phyloP scores from a whole-genome alignment of 2,329 filamentous ascomycete genomes.

The Proliferodiscus dingleyae region DNA sequence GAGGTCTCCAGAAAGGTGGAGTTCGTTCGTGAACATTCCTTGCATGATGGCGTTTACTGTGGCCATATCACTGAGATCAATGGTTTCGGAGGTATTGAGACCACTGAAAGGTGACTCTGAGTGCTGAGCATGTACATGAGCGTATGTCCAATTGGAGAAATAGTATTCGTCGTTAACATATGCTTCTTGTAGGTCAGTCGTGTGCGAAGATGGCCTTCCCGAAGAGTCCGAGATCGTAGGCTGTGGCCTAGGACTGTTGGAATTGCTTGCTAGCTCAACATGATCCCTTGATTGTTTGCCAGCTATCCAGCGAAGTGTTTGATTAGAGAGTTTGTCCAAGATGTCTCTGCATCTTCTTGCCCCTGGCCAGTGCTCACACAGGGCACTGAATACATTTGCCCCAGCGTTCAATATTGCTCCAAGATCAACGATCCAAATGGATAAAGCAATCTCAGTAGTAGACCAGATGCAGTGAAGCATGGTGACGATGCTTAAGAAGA shows the following conservation, averaged over 20 bases:
- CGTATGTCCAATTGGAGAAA: too few species aligned
- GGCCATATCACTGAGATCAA: conserved; percentile 3
- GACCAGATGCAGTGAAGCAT: conserved; percentile 48
- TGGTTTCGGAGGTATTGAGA: background rate
- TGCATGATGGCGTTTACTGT: conserved; percentile 12
- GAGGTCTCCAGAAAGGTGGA: conserved; percentile 4
- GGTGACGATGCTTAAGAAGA: conserved; percentile 44
- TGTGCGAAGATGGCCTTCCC: too few species aligned
- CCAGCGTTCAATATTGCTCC: conserved; percentile 39
- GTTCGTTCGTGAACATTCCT: conserved; percentile 7
- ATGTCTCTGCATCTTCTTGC: conserved; percentile 44
- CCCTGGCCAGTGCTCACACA: conserved; percentile 48
- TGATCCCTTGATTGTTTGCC: conserved; percentile 1
- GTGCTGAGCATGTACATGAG: background rate
- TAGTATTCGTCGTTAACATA: too few species aligned
- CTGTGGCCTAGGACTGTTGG: too few species aligned
- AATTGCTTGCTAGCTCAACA: background rate
- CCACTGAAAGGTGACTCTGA: background rate
- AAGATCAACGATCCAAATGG: conserved; percentile 36
- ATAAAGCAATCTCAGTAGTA: conserved; percentile 36
- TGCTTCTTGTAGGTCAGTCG: too few species aligned
- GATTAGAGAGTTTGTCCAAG: conserved; percentile 36
- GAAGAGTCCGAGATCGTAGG: too few species aligned
- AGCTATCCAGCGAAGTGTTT: conserved; percentile 27
- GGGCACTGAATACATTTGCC: conserved; percentile 45